Percentiles rank a stretch among this genome's conserved stretches.
phyloP scores from a whole-genome alignment of 176 grass and related monocot genomes.

The Paspalum vaginatum region DNA sequence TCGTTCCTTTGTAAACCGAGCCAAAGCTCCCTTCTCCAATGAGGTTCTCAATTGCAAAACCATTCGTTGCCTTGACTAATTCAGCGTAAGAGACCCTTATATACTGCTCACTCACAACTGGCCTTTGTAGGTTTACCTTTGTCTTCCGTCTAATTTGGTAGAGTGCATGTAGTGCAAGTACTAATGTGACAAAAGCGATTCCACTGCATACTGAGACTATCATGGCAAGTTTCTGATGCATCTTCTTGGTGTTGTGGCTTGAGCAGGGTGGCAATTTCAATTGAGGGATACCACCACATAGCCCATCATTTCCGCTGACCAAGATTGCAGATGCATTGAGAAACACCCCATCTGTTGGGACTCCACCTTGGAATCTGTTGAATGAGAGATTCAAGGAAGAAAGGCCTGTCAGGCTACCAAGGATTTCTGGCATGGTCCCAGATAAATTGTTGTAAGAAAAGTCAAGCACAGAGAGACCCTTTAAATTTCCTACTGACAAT shows the following conservation, averaged over 20 bases:
- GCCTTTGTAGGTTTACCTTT: not conserved
- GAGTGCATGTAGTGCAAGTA: not conserved
- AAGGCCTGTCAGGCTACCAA: conserved; percentile 26
- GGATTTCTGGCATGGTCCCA: conserved; percentile 42
- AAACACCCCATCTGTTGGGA: conserved; percentile 42
- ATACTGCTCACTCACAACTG: not conserved
- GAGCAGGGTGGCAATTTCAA: conserved; percentile 22
- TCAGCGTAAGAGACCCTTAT: conserved; percentile 30
- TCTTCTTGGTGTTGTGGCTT: not conserved
- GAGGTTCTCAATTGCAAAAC: conserved; percentile 32
- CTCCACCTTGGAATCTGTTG: conserved; percentile 53
- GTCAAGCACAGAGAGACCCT: conserved; percentile 42
- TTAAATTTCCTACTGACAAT: conserved; percentile 11
- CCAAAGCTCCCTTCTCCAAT: conserved; percentile 19
- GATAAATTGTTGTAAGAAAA: conserved; percentile 50
- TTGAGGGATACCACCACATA: conserved; percentile 43
- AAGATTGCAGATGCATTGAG: conserved; percentile 32
- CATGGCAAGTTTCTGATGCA: not conserved
- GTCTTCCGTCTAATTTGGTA: not conserved
- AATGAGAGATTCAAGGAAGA: conserved; percentile 46
- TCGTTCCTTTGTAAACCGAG: conserved; percentile 17
- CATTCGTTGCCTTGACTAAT: conserved; percentile 20
- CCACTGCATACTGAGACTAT: not conserved
- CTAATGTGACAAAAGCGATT: not conserved
- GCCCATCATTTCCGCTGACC: conserved; percentile 40